Base-by-base conservation (phyloP, 2,329 filamentous ascomycete species). In the Zasmidium citrigriseum region DNA sequence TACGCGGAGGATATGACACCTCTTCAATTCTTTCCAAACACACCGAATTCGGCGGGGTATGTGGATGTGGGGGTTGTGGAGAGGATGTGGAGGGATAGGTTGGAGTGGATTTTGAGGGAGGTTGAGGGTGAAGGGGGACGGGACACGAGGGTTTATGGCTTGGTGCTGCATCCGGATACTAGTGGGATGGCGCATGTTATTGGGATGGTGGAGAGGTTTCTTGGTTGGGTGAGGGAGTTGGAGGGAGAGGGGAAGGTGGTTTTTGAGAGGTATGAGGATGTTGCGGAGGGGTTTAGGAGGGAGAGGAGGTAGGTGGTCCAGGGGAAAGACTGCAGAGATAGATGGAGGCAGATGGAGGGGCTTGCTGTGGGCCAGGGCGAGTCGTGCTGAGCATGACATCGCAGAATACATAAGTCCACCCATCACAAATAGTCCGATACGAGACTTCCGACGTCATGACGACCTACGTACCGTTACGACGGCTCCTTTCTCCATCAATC, bases 131-230 rank as follows among this genome's bases (percentile, higher is more conserved):
- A 64, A 76, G 58, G 70, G 70, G 53, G 69, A 76, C 64, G 58
- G 54, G 46, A 60, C 64, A 16, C 14, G 7, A 67, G 68, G 68
- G 73, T 77, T 25, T 84, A 84, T 53, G 79, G 80, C 18, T 67
- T 85, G 18, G 71, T 85, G 2, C 68, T 85, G 65, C 83, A 85
- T 72, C 83, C 83, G 0, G 83, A 85, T 72, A 85, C 81, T 2
- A 83, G 79, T 66, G 83, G 83, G 0, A 83, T 85, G 81, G 82
- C 83, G 48, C 84, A 86, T 75, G 77, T 86, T 1, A 80, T 85
- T 65, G 82, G 82, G 0, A 84, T 84, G 82, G 64, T 83, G 20
- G 78, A 82, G 67, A 74, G 80, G 49, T 76, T 83, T 61, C 70
- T 85, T 59, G 66, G 53, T 29, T 85, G 82, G 80, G 54, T 85